These are phyloP conservation scores for Glycyrrhiza uralensis DNA, from an alignment of 306 rosid genomes.

Conservation along the genomic window DNA sequence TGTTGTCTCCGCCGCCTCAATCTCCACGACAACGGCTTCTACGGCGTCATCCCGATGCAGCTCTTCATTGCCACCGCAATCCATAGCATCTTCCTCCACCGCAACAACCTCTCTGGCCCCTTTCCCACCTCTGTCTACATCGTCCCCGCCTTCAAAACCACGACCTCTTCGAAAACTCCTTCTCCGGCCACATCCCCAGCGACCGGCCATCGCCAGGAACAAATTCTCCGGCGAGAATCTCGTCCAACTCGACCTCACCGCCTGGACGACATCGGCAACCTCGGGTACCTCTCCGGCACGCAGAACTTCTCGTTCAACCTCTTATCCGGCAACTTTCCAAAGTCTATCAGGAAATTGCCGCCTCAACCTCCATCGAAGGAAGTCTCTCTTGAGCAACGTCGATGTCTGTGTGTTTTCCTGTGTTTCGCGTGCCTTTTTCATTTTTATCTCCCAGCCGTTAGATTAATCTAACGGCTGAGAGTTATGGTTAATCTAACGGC, in stretches of 20 bases:
- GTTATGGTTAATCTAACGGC: no score
- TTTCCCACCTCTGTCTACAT: slow-evolving; percentile 64
- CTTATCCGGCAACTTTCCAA: slow-evolving; percentile 62
- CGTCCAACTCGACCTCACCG: slow-evolving; percentile 74
- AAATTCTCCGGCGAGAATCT: slow-evolving; percentile 55
- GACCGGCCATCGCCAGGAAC: slow-evolving; percentile 54
- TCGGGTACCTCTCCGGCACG: slow-evolving; percentile 67
- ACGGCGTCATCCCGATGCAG: slow-evolving; percentile 73
- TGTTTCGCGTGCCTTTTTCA: no score
- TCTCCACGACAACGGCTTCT: slow-evolving; percentile 68
- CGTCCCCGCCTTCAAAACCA: slow-evolving; percentile 75
- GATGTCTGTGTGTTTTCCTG: no score
- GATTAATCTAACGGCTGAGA: no score
- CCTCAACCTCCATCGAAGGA: slow-evolving; percentile 77
- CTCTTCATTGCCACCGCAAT: slow-evolving; percentile 90
- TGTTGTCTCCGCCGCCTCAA: slow-evolving; percentile 96
- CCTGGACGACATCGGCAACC: slow-evolving; percentile 59
- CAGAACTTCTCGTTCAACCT: slow-evolving; percentile 84
- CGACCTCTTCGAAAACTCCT: slow-evolving; percentile 76
- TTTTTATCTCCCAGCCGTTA: no score
- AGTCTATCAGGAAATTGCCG: slow-evolving; percentile 70
- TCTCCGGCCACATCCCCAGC: slow-evolving; percentile 54
- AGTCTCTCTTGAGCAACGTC: no score
- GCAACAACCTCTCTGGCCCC: slow-evolving; percentile 82
- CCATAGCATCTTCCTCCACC: slow-evolving; percentile 80